Base-by-base conservation (phyloP, 2,329 filamentous ascomycete species). In the Fusarium sp. region DNA sequence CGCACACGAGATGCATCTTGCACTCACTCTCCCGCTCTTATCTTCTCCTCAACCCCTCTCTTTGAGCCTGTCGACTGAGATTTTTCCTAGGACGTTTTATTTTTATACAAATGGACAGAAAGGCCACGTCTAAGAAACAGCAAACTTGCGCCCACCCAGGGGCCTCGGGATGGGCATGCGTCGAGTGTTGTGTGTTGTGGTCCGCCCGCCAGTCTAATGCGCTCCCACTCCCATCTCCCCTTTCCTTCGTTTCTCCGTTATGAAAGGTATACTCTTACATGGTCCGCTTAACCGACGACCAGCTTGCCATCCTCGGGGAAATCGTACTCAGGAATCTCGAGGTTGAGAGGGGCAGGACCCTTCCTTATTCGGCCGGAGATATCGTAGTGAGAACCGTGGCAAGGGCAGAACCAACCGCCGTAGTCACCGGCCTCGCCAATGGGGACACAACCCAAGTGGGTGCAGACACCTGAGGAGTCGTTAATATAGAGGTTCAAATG, bases 381-480 rank as follows among this genome's bases (percentile, higher is more conserved):
- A 84, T 99, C 96, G 91, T 99, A 99, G 89, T 99, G 96, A 78
- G 95, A 98, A 85, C 96, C 96, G 90, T 99, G 96, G 93, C 96
- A 99, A 76, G 96, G 96, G 89, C 96, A 99, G 93, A 99, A 99
- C 96, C 96, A 99, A 82, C 96, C 96, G 83, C 96, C 96, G 81
- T 88, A 99, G 86, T 99, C 97, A 84, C 96, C 96, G 75, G 96
- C 94, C 88, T 99, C 96, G 81, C 97, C 96, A 80, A 99, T 99
- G 82, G 96, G 96, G 78, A 99, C 96, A 90, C 96, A 99, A 86
- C 96, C 96, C 82, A 99, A 88, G 86, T 99, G 96, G 81, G 96
- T 99, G 93, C 96, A 99, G 85, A 99, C 95, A 86, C 94, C 94
- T 95, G 42, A 8, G 35, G 52, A 27, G 9, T 62, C 25, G 55